Percentiles rank a stretch among this genome's conserved stretches.
Evolutionary conservation across 495 filamentous ascomycete species (phyloP).

Genomic region (Tuber melanosporum): DNA sequence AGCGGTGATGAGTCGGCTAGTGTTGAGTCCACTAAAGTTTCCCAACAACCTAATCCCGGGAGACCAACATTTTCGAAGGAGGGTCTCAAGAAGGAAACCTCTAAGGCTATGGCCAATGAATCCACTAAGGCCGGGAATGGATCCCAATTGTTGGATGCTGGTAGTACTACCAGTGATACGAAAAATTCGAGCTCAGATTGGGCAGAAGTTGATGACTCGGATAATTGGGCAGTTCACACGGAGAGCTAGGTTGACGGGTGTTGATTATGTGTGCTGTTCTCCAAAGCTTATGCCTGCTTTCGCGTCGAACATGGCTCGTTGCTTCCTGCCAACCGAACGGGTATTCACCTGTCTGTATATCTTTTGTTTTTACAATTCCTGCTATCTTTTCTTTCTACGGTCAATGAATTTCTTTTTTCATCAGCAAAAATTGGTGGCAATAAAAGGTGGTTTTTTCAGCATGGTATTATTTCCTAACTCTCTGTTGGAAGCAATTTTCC

Average conservation of each 20-base stretch:
- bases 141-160: conserved; percentile 30
- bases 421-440: conserved; percentile 5
- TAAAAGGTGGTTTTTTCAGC: not conserved
- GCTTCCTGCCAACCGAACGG: not conserved
- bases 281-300: conserved; percentile 21
- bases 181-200: conserved; percentile 40
- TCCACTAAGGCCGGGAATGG: conserved; percentile 16
- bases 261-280: conserved; percentile 6
- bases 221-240: conserved; percentile 41
- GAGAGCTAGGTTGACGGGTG: conserved; percentile 22
- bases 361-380: not conserved
- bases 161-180: conserved; percentile 32
- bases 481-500: not conserved
- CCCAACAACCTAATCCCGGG: conserved; percentile 9
- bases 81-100: conserved; percentile 18
- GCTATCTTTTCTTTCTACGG: conserved; percentile 12
- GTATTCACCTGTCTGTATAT: not conserved
- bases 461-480: not conserved
- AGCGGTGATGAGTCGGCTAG: conserved; percentile 32
- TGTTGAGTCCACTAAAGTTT: conserved; percentile 9
- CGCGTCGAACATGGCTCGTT: not conserved
- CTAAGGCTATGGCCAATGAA: not conserved
- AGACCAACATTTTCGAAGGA: conserved; percentile 21
- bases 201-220: conserved; percentile 38
- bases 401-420: conserved; percentile 7